Evolutionary conservation across 805 yeast genomes (phyloP).

Genomic region (Sugiyamaella marilandica): DNA sequence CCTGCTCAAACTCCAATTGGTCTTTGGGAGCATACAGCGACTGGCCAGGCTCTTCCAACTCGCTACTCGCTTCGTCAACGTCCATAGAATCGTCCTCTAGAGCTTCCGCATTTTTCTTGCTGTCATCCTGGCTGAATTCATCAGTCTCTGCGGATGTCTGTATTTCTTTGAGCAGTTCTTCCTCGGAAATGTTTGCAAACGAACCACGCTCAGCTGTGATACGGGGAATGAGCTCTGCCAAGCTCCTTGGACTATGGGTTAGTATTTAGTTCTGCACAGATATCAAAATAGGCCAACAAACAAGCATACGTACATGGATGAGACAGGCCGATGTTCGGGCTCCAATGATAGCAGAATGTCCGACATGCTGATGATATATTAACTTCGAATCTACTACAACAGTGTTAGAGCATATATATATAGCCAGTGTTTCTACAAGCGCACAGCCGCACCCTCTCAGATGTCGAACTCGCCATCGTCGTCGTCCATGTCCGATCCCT

Average conservation of each 20-base stretch:
- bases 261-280: neutral
- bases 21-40: neutral
- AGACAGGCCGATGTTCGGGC: neutral
- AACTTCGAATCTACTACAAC: neutral
- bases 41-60: slow-evolving; percentile 25
- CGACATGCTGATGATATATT: neutral
- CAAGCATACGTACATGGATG: neutral
- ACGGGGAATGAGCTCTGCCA: slow-evolving; percentile 45
- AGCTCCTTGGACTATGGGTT: neutral
- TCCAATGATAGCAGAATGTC: neutral
- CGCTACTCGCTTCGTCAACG: slow-evolving; percentile 13
- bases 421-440: neutral
- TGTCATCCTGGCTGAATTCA: slow-evolving; percentile 11
- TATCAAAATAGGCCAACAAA: too few species aligned
- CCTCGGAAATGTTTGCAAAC: slow-evolving; percentile 56
- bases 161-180: slow-evolving; percentile 45
- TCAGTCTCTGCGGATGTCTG: slow-evolving; percentile 2
- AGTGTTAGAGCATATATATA: neutral
- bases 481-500: slow-evolving; percentile 39
- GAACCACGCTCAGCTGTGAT: slow-evolving; percentile 58
- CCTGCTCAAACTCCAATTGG: slow-evolving; percentile 21
- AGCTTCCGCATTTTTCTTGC: slow-evolving; percentile 12
- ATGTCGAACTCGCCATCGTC: slow-evolving; percentile 38
- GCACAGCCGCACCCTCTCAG: slow-evolving; percentile 10
- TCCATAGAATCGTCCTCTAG: slow-evolving; percentile 1